A percentile compares a stretch with the other conserved stretches of the same genome.
These are phyloP conservation scores for Candida verbasci DNA, from an alignment of 805 yeast genomes.

Conservation along the genomic window DNA sequence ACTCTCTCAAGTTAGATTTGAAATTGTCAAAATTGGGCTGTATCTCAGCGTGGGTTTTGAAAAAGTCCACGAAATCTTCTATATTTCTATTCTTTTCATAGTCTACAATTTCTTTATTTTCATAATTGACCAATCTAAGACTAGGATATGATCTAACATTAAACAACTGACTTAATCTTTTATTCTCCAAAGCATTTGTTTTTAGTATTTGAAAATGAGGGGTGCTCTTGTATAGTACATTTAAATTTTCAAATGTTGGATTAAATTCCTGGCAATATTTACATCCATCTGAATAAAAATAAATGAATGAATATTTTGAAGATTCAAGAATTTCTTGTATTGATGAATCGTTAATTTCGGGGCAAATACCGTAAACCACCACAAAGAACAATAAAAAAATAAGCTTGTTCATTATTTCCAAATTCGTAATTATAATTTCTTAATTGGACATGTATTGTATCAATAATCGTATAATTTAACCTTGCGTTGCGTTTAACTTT, in stretches of 20 bases:
- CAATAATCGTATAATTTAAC: no score
- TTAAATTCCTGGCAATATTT: conserved; percentile 28
- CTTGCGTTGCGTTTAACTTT: no score
- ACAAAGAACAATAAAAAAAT: background rate
- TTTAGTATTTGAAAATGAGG: conserved; percentile 30
- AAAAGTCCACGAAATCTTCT: conserved; percentile 17
- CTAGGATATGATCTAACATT: conserved; percentile 45
- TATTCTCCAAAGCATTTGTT: conserved; percentile 23
- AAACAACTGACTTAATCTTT: conserved; percentile 34
- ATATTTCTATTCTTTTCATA: conserved; percentile 23
- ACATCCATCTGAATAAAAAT: conserved; percentile 42
- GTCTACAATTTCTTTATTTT: conserved; percentile 35
- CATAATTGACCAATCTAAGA: conserved; percentile 40
- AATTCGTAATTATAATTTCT: no score
- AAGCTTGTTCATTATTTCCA: no score
- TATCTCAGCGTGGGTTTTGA: conserved; percentile 14
- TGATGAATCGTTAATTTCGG: conserved; percentile 12
- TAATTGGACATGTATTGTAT: no score
- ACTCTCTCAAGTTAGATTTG: conserved; percentile 13
- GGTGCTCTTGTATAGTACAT: conserved; percentile 37
- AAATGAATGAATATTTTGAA: conserved; percentile 36
- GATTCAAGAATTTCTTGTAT: conserved; percentile 14
- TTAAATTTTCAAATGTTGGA: conserved; percentile 35
- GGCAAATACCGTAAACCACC: background rate
- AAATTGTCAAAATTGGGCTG: conserved; percentile 20